Percentiles rank a stretch among this genome's conserved stretches.
phyloP scores from a whole-genome alignment of 1,284 basidiomycete genomes.

The Singerocomus inundabilis region DNA sequence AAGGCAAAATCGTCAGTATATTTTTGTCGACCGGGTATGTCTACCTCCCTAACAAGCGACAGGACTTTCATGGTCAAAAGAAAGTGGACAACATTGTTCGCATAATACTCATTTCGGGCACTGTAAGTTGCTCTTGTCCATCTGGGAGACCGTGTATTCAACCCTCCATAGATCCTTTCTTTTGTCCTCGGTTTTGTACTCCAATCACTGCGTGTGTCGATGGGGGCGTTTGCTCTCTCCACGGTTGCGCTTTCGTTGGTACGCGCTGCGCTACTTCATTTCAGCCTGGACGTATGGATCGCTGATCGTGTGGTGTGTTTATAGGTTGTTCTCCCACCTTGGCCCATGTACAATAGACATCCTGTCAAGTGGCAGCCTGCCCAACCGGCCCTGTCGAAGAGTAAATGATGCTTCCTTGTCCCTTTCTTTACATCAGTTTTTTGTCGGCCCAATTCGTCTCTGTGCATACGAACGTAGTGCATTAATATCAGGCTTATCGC shows the following conservation, averaged over 20 bases:
- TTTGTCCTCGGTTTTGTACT: slow-evolving; percentile 61
- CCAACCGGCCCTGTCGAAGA: slow-evolving; percentile 27
- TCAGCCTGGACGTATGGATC: neutral
- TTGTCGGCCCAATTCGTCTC: neutral
- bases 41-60: neutral
- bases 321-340: slow-evolving; percentile 66
- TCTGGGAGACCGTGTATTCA: neutral
- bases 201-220: slow-evolving; percentile 61
- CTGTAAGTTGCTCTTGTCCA: slow-evolving; percentile 35
- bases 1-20: slow-evolving; percentile 53
- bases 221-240: slow-evolving; percentile 49
- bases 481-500: neutral
- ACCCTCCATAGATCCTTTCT: slow-evolving; percentile 49
- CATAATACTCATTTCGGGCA: slow-evolving; percentile 41
- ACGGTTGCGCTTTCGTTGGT: slow-evolving; percentile 53
- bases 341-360: slow-evolving; percentile 64
- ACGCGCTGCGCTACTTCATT: slow-evolving; percentile 27
- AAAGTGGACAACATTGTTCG: slow-evolving; percentile 53
- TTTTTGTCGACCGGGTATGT: slow-evolving; percentile 13
- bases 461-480: neutral
- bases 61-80: slow-evolving; percentile 78
- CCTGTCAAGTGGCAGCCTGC: slow-evolving; percentile 63
- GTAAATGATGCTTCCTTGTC: slow-evolving; percentile 17
- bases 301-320: slow-evolving; percentile 1
- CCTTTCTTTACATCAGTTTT: neutral